A percentile compares a stretch with the other conserved stretches of the same genome.
phyloP scores from a whole-genome alignment of 148 eudicot genomes.

The Amaranthus palmeri region DNA sequence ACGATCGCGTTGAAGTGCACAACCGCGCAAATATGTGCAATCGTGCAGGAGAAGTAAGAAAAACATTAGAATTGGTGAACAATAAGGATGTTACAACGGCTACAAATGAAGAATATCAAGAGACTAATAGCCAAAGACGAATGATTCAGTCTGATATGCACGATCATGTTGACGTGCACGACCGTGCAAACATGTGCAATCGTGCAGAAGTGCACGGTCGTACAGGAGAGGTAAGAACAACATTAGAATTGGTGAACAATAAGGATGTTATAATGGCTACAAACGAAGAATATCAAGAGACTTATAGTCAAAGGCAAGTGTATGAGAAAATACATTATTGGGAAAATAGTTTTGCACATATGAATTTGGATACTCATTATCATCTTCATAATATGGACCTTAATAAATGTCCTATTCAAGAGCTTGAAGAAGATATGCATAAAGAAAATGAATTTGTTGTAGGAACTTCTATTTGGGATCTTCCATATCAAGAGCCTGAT shows the following conservation, averaged over 20 bases:
- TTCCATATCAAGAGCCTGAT: slow-evolving; percentile 18
- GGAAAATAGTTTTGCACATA: slow-evolving; percentile 16
- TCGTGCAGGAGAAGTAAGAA: too few relatives aligned
- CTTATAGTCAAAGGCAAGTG: neutral
- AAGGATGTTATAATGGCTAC: neutral
- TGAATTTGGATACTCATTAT: slow-evolving; percentile 8
- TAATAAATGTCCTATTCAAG: slow-evolving; percentile 1
- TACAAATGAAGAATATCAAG: too few relatives aligned
- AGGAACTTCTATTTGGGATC: slow-evolving; percentile 17
- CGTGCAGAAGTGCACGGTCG: neutral
- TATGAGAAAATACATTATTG: slow-evolving; percentile 8
- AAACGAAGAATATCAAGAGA: too few relatives aligned
- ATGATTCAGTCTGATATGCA: neutral
- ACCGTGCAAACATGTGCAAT: neutral
- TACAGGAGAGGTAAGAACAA: neutral
- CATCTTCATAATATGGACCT: neutral
- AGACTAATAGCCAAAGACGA: too few relatives aligned
- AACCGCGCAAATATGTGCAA: neutral
- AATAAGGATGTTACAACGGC: too few relatives aligned
- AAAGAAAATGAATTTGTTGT: slow-evolving; percentile 1
- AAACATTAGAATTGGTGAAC: too few relatives aligned
- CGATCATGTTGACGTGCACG: neutral
- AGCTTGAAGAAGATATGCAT: slow-evolving; percentile 11
- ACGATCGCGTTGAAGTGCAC: neutral
- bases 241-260: slow-evolving; percentile 8